Percentiles rank a stretch among this genome's conserved stretches.
These are phyloP conservation scores for Pistacia vera DNA, from an alignment of 345 rosid genomes.

Conservation along the genomic window DNA sequence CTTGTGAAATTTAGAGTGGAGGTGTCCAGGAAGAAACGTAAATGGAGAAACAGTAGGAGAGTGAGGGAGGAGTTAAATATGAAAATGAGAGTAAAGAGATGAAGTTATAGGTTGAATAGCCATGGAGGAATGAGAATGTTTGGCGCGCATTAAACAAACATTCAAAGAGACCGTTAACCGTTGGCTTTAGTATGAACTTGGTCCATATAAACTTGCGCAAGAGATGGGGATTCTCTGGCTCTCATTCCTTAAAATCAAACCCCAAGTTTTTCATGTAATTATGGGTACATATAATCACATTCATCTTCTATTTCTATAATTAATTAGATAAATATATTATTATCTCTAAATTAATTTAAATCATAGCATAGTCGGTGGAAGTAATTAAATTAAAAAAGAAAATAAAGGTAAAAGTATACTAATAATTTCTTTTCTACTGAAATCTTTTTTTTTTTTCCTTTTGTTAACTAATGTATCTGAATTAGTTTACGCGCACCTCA, in stretches of 20 bases:
- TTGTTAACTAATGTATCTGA: no score
- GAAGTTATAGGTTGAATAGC: slow-evolving; percentile 36
- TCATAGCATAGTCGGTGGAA: no score
- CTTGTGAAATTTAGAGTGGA: slow-evolving; percentile 15
- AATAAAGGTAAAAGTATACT: no score
- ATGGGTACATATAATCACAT: no score
- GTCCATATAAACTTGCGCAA: not conserved
- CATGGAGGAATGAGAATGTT: slow-evolving; percentile 23
- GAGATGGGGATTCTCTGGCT: slow-evolving; percentile 46
- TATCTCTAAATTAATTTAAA: no score
- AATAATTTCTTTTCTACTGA: no score
- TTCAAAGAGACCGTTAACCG: slow-evolving; percentile 29
- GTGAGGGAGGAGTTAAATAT: slow-evolving; percentile 19
- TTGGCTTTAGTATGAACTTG: slow-evolving; percentile 11
- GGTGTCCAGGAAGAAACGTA: slow-evolving; percentile 7
- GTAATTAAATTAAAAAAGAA: no score
- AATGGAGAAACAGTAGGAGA: slow-evolving; percentile 21
- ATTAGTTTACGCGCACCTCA: no score
- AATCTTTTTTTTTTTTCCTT: no score
- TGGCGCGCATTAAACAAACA: not conserved
- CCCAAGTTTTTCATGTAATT: no score
- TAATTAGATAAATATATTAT: no score
- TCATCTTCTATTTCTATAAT: no score
- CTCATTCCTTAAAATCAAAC: slow-evolving; percentile 12
- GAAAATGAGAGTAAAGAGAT: slow-evolving; percentile 24